A percentile compares a stretch with the other conserved stretches of the same genome.
phyloP scores from a whole-genome alignment of 2,329 filamentous ascomycete species.

The Phymatotrichopsis omnivora region DNA sequence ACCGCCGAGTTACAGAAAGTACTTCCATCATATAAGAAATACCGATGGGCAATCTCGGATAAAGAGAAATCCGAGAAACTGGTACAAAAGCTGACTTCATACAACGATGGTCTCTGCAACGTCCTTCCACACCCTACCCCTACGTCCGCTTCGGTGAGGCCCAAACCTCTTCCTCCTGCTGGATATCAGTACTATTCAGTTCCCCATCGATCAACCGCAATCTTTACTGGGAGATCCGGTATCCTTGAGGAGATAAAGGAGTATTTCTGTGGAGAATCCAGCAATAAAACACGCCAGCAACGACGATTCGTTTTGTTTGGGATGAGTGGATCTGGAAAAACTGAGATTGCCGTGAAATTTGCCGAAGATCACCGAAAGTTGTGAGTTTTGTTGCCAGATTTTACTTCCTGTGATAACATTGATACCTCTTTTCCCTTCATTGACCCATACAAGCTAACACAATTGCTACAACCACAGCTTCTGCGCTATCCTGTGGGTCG shows the following conservation, averaged over 20 bases:
- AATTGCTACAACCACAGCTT: conserved; percentile 26
- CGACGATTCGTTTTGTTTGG: conserved; percentile 14
- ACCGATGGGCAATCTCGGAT: conserved; percentile 11
- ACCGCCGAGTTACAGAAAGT: conserved; percentile 10
- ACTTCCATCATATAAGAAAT: conserved; percentile 9
- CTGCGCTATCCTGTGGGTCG: conserved; percentile 32
- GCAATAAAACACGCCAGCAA: not conserved
- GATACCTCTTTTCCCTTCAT: not conserved
- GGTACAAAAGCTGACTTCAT: conserved; percentile 6
- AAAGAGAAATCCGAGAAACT: conserved; percentile 9
- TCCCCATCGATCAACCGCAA: not conserved
- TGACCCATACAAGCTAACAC: not conserved
- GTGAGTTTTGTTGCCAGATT: conserved; percentile 7
- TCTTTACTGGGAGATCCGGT: not conserved
- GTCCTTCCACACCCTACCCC: too few relatives aligned
- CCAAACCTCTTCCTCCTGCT: too few relatives aligned
- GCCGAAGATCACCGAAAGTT: conserved; percentile 24
- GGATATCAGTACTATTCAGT: not conserved
- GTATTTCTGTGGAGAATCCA: not conserved
- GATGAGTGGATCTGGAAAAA: conserved; percentile 33
- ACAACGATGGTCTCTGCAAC: conserved; percentile 17
- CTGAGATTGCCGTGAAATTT: conserved; percentile 31
- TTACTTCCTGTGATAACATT: too few relatives aligned
- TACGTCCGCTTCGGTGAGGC: too few relatives aligned
- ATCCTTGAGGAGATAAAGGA: not conserved